phyloP scores from a whole-genome alignment of 305 asterid species.

The Fraxinus nigra region DNA sequence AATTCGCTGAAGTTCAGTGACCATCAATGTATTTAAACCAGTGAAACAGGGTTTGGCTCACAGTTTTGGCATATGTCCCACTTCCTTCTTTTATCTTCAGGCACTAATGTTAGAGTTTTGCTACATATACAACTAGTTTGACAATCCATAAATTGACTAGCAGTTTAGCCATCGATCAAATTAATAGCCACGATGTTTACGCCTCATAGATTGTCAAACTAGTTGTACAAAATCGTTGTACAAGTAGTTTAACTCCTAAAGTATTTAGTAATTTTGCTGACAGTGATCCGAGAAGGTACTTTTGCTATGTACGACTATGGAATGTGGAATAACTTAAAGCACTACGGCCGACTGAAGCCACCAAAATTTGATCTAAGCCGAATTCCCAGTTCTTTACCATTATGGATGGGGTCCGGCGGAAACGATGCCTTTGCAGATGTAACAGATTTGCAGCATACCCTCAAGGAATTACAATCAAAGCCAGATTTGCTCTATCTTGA shows the following conservation, averaged over 20 bases:
- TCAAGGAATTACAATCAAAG: conserved; percentile 49
- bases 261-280: background rate
- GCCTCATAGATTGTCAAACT: too few relatives aligned
- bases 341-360: conserved; percentile 57
- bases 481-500: conserved; percentile 76
- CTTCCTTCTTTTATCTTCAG: background rate
- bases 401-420: conserved; percentile 92
- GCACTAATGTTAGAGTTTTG: background rate
- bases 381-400: conserved; percentile 70
- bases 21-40: background rate
- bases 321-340: conserved; percentile 54
- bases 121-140: background rate
- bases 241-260: too few relatives aligned
- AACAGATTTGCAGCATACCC: conserved; percentile 62
- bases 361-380: conserved; percentile 65
- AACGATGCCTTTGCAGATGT: conserved; percentile 79
- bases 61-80: background rate
- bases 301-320: conserved; percentile 89
- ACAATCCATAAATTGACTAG: background rate
- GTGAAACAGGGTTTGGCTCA: background rate
- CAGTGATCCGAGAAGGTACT: conserved; percentile 92
- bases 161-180: too few relatives aligned
- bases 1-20: background rate
- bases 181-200: too few relatives aligned
- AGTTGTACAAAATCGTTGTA: too few relatives aligned